Evolutionary conservation across 805 yeast species (phyloP), one percentile per base, ranked within the genome.

Genomic region (Kuraishia hungarica): DNA sequence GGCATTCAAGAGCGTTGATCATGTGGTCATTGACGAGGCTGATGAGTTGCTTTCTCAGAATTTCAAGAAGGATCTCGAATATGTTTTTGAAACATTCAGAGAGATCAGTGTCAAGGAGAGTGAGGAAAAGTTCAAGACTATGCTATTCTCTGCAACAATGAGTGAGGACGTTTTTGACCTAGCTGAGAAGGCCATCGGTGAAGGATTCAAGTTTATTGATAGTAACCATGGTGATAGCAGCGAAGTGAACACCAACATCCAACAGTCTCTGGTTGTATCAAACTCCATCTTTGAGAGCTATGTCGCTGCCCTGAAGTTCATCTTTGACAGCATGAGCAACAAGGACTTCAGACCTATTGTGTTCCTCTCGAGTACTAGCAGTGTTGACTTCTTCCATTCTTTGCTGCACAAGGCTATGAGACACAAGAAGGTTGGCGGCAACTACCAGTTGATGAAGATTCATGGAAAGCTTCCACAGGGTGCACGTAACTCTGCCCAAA

Each of bases 101-200:
- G 56, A 48, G 52, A 58, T 62, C 58, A 65, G 64, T 48, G 60
- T 57, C 56, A 69, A 66, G 24, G 60, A 59, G 23, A 59, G 60
- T 15, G 72, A 72, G 6, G 66, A 68, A 2, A 67, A 70, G 39
- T 76, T 83, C 60, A 88, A 86, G 62, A 83, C 91, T 26, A 74
- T 89, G 61, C 74, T 92, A 62, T 92, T 89, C 67, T 88, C 96
- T 61, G 98, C 98, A 21, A 92, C 98, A 26, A 81, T 90, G 60
- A 90, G 86, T 65, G 73, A 79, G 39, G 77, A 78, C 49, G 94
- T 91, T 48, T 77, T 80, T 55, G 64, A 70, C 8, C 81, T 92
- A 68, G 94, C 97, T 20, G 73, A 73, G 55, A 66, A 70, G 24
- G 76, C 82, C 57, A 75, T 84, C 68, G 84, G 84, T 53, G 54